A percentile compares a stretch with the other conserved stretches of the same genome.
Evolutionary conservation across 1,284 basidiomycete genomes (phyloP).

Genomic region (Ganoderma leucocontextum): DNA sequence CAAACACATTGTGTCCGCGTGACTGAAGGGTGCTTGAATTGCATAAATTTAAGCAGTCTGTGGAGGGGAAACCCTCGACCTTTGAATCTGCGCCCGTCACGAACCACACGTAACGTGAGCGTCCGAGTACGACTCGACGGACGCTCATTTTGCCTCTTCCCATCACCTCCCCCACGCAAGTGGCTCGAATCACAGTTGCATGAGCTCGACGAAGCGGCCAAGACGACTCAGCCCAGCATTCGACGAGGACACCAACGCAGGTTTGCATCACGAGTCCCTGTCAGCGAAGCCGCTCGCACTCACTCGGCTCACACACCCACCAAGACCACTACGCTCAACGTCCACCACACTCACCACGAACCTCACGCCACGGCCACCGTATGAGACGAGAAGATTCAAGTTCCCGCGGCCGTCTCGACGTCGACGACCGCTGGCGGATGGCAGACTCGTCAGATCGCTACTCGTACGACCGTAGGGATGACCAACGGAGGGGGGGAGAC

Average conservation of each 20-base stretch:
- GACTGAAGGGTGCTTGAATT: slow-evolving; percentile 20
- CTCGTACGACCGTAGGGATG: slow-evolving; percentile 57
- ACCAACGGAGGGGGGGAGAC: slow-evolving; percentile 33
- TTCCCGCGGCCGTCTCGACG: slow-evolving; percentile 56
- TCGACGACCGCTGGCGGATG: slow-evolving; percentile 57
- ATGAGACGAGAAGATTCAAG: slow-evolving; percentile 59
- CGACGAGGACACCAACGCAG: slow-evolving; percentile 48
- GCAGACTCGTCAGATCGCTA: slow-evolving; percentile 60
- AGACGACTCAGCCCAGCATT: slow-evolving; percentile 48
- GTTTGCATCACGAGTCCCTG: slow-evolving; percentile 52
- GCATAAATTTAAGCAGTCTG: slow-evolving; percentile 24
- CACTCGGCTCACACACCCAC: slow-evolving; percentile 51
- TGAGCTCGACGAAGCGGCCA: slow-evolving; percentile 30
- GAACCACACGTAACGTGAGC: slow-evolving; percentile 43
- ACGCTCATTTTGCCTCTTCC: slow-evolving; percentile 36
- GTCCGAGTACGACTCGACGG: slow-evolving; percentile 27
- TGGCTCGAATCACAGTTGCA: slow-evolving; percentile 16
- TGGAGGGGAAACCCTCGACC: slow-evolving; percentile 38
- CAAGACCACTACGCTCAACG: slow-evolving; percentile 52
- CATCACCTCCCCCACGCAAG: slow-evolving; percentile 33
- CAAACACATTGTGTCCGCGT: slow-evolving; percentile 11
- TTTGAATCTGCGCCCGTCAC: slow-evolving; percentile 38
- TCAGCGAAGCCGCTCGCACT: slow-evolving; percentile 50
- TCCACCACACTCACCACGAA: slow-evolving; percentile 52
- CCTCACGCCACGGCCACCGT: slow-evolving; percentile 42